A percentile compares a stretch with the other conserved stretches of the same genome.
These are phyloP conservation scores for Glonium stellatum DNA, from an alignment of 495 filamentous ascomycete genomes.

Conservation along the genomic window DNA sequence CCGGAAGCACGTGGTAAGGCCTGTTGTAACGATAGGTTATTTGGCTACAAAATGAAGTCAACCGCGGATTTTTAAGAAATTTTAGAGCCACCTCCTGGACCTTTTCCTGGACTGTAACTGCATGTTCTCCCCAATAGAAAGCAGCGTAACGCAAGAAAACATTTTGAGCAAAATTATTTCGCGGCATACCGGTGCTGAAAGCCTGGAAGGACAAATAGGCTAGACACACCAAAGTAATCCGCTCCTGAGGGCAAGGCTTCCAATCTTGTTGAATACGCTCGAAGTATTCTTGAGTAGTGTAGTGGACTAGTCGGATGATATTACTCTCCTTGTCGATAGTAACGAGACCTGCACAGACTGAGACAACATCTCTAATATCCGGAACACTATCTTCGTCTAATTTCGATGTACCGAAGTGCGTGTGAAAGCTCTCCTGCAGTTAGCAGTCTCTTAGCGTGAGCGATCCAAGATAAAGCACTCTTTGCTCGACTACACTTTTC, in stretches of 20 bases:
- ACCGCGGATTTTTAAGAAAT: neutral
- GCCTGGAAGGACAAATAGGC: slow-evolving; percentile 2
- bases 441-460: slow-evolving; percentile 37
- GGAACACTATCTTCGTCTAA: slow-evolving; percentile 41
- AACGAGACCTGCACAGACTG: slow-evolving; percentile 47
- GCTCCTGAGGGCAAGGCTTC: neutral
- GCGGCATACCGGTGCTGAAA: neutral
- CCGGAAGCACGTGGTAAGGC: neutral
- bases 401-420: slow-evolving; percentile 33
- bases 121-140: neutral
- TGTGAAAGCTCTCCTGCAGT: slow-evolving; percentile 42
- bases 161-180: neutral
- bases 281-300: slow-evolving; percentile 4
- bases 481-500: slow-evolving; percentile 33
- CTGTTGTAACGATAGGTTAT: neutral
- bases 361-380: slow-evolving; percentile 36
- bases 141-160: neutral
- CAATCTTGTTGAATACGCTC: neutral
- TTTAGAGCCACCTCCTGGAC: neutral
- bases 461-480: slow-evolving; percentile 42
- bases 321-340: slow-evolving; percentile 42
- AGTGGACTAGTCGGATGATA: slow-evolving; percentile 48
- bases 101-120: neutral
- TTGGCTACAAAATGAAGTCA: neutral
- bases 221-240: neutral